Base-by-base conservation (phyloP, 1,139 yeast genomes). In the Nadsonia starkeyi-henricii region DNA sequence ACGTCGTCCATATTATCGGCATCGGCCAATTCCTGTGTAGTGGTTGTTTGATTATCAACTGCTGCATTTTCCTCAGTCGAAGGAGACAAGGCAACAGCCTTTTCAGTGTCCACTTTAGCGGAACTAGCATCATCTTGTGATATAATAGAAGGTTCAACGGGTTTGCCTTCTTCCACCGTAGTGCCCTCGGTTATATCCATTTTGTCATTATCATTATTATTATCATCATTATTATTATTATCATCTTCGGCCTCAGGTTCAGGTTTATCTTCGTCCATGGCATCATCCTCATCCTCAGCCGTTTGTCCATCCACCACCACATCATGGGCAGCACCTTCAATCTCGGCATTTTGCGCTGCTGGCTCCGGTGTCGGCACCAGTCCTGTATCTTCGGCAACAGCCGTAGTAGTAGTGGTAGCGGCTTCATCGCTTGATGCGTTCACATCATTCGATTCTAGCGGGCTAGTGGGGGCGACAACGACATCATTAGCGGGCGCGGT, bases 221-320 rank as follows among this genome's bases (percentile, higher is more conserved):
- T 30, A 7, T 36, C 43, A 37, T 59, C 59, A 33, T 47, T 49
- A 13, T 44, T 37, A 15, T 41, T 44, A 20, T 52, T 54, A 26
- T 50, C 54, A 26, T 45, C 48, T 37, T 45, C 49, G 23, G 39
- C 46, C 17, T 44, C 50, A 19, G 43, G 44, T 18, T 20, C 42
- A 17, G 39, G 46, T 18, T 20, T n/a, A 7, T 44, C 45, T 20
- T 26, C 44, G 1, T 26, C 28, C 12, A 45, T 13, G 7, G 41
- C 47, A 2, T 23, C 37, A 12, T 42, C 39, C 18, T 41, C 48
- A 18, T n/a, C 41, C 36, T 30, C 43, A 23, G 37, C 50, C 18
- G 19, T 20, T 19, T 44, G 3, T 12, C 36, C 12, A 3, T 41
- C 45, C 7, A 13, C 2, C 21, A 41, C 48, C 28, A 20, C 17